Conservation (phyloP, 2,329 filamentous ascomycete species). For the Neonectria faginata region DNA sequence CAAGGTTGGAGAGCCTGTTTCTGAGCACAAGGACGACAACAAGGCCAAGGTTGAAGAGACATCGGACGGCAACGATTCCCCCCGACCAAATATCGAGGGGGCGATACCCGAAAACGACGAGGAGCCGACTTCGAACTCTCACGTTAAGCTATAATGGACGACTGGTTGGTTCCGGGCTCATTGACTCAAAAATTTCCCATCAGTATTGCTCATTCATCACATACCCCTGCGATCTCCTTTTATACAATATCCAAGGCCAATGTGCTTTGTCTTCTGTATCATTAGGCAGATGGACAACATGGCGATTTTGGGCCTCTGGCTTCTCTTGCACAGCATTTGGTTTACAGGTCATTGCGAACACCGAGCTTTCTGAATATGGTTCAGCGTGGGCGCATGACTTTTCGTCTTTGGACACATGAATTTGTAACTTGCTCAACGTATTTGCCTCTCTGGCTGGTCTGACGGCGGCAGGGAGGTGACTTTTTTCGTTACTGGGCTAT, state of each 20-base stretch:
- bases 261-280: too few relatives aligned
- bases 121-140: constrained; percentile 7
- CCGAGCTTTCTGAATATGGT: not conserved
- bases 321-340: constrained; percentile 23
- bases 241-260: not conserved
- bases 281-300: too few relatives aligned
- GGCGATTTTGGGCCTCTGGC: not conserved
- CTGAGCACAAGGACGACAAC: not conserved
- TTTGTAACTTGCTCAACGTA: constrained; percentile 19
- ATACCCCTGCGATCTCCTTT: not conserved
- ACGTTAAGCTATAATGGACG: constrained; percentile 21
- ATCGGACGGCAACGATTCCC: not conserved
- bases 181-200: not conserved
- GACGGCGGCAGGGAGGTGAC: constrained; percentile 6
- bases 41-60: constrained; percentile 7
- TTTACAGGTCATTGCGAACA: constrained; percentile 1
- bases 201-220: not conserved
- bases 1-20: constrained; percentile 15
- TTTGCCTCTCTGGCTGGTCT: constrained; percentile 19
- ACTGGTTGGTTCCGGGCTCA: not conserved
- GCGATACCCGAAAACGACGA: constrained; percentile 35
- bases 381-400: not conserved
- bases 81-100: constrained; percentile 9
- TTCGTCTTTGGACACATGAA: constrained; percentile 13
- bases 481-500: constrained; percentile 14